These are phyloP conservation scores for Lactifluus subvellereus DNA, from an alignment of 768 basidiomycete genomes.

Conservation along the genomic window DNA sequence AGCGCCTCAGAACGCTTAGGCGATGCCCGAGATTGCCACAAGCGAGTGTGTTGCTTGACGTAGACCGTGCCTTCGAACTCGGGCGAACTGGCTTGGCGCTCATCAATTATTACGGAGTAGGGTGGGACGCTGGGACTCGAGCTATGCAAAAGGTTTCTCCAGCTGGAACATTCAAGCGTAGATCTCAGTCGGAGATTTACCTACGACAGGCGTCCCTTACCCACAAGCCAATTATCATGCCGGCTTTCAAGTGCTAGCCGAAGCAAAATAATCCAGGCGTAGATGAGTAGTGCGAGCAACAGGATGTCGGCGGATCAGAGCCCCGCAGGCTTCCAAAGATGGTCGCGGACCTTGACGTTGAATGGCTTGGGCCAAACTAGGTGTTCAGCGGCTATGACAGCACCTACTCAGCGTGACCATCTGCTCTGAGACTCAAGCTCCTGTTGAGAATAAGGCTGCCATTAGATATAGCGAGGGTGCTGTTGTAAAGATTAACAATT, in stretches of 20 bases:
- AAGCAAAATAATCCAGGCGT: neutral
- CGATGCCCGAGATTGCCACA: neutral
- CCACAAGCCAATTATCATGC: neutral
- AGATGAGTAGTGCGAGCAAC: neutral
- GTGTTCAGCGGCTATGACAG: constrained; percentile 3
- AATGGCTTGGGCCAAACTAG: neutral
- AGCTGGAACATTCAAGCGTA: neutral
- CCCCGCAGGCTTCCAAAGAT: constrained; percentile 5
- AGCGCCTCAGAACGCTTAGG: neutral
- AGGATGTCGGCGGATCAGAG: neutral
- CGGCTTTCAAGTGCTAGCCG: neutral
- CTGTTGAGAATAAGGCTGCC: constrained; percentile 2
- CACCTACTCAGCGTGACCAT: neutral
- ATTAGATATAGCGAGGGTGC: neutral
- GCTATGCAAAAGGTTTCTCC: neutral
- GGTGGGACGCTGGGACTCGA: neutral
- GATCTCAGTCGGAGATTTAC: constrained; percentile 3
- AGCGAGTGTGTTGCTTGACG: neutral
- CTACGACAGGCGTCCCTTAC: neutral
- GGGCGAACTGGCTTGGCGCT: neutral
- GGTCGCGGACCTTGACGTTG: neutral
- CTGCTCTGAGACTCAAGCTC: neutral
- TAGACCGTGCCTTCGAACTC: neutral
- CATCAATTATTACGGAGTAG: neutral
- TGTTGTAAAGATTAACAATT: neutral